A percentile compares a stretch with the other conserved stretches of the same genome.
These are phyloP conservation scores for Fusarium pseudocircinatum DNA, from an alignment of 2,329 filamentous ascomycete genomes.

Conservation along the genomic window DNA sequence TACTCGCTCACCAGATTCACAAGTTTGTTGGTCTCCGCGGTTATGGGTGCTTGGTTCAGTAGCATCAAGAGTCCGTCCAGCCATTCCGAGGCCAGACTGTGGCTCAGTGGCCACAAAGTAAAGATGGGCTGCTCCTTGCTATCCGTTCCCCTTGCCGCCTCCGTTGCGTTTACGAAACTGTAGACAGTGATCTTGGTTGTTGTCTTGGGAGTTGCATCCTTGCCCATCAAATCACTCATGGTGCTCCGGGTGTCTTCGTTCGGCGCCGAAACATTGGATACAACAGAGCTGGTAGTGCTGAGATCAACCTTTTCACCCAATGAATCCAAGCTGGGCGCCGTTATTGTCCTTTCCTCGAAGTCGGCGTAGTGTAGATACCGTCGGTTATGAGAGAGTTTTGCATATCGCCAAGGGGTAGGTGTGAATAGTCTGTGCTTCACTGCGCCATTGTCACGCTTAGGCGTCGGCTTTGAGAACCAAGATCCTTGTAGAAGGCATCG, in stretches of 20 bases:
- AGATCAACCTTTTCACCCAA: conserved; percentile 87
- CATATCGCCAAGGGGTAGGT: conserved; percentile 78
- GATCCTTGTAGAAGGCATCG: conserved; percentile 87
- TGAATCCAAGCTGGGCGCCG: conserved; percentile 76
- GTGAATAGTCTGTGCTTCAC: conserved; percentile 54
- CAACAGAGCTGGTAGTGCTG: conserved; percentile 87
- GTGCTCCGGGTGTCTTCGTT: conserved; percentile 61
- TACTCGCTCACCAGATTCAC: conserved; percentile 88
- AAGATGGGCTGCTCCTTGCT: conserved; percentile 77
- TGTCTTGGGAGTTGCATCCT: conserved; percentile 53
- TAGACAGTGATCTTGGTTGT: conserved; percentile 93
- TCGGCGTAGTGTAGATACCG: conserved; percentile 90
- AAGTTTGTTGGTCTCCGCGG: conserved; percentile 92
- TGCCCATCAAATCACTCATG: conserved; percentile 54
- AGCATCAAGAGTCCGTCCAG: conserved; percentile 95
- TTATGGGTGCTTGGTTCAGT: conserved; percentile 93
- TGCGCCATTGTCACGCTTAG: conserved; percentile 50
- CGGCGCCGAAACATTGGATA: conserved; percentile 85
- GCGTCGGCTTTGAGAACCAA: conserved; percentile 76
- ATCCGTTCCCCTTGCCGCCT: conserved; percentile 48
- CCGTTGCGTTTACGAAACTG: conserved; percentile 66
- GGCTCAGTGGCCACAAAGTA: conserved; percentile 81
- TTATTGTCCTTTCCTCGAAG: conserved; percentile 72
- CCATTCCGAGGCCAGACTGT: conserved; percentile 93
- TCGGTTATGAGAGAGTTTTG: conserved; percentile 89